Evolutionary conservation across 2,329 filamentous ascomycete genomes (phyloP), one percentile per base, ranked within the genome.

Genomic region (Endocalyx cinctus): DNA sequence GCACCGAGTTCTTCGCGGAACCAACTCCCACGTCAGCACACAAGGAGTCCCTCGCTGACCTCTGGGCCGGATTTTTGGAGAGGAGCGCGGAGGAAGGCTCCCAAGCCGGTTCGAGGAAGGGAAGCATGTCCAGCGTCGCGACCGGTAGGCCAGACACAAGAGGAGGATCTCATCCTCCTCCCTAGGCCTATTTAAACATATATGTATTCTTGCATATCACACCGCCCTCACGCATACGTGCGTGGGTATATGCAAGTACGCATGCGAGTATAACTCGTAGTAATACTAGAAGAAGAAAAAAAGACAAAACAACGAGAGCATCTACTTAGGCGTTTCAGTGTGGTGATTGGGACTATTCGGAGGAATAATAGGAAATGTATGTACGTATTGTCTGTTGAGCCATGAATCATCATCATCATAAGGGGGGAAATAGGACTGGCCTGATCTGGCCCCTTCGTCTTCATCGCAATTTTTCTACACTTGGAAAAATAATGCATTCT

Each of bases 41-140:
- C 41, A 87, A 82, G 58, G 90, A 96, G 61, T 87, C 84, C 1
- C 67, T 97, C 6, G 86, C 88, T 8, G 90, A 96, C 52, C 67
- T 97, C 15, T 97, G 89, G 89, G 87, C 87, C n/a, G 84, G 84
- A 27, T 97, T 97, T 62, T 64, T 97, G 17, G 88, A 96, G 60
- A 74, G 77, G 20, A 81, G 75, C 47, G 77, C 74, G 5, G 74
- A 79, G 43, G 78, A 82, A 54, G 65, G 62, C 4, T 52, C 63
- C 6, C 63, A 63, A 12, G 37, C 34, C 20, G 45, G 55, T 37
- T 52, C 51, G 8, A 60, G 73, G 34, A 77, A 77, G 51, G 70
- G 60, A 16, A 78, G 74, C 45, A 57, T 64, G 39, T 70, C 68
- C 23, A 77, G 72, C 45, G 54, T 60, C 8, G 60, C 66, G 10